These are phyloP conservation scores for Protea cynaroides DNA, from an alignment of 164 flowering plant species.

Conservation along the genomic window DNA sequence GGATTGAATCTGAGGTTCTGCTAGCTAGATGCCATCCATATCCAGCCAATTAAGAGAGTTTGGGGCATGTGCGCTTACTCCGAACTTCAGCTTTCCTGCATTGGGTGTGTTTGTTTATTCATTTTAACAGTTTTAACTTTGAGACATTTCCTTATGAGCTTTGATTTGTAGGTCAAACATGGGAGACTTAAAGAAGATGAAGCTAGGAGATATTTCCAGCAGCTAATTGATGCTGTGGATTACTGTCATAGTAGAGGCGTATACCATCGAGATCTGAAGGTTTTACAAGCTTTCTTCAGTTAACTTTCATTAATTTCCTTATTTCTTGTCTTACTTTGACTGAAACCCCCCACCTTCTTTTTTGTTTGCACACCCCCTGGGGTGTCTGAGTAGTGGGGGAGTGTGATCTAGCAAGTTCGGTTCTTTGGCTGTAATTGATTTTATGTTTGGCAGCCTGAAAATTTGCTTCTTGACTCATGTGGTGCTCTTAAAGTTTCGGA, in stretches of 20 bases:
- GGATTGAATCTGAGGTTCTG: no score
- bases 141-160: slow-evolving; percentile 6
- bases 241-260: slow-evolving; percentile 92
- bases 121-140: neutral
- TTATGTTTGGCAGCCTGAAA: slow-evolving; percentile 50
- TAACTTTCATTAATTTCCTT: neutral
- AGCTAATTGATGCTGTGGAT: slow-evolving; percentile 45
- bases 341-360: no score
- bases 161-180: slow-evolving; percentile 43
- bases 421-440: neutral
- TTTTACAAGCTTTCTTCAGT: slow-evolving; percentile 10
- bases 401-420: neutral
- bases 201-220: slow-evolving; percentile 78
- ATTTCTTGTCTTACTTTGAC: neutral
- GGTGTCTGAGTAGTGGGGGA: no score
- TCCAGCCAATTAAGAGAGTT: no score
- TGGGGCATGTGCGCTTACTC: neutral
- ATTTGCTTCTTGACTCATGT: slow-evolving; percentile 47
- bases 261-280: slow-evolving; percentile 87
- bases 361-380: no score
- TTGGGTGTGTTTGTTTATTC: neutral
- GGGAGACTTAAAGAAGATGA: slow-evolving; percentile 78
- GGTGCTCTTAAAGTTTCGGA: slow-evolving; percentile 62
- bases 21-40: no score
- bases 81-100: neutral